Evolutionary conservation across 2,329 filamentous ascomycete genomes (phyloP).

Genomic region (Talaromyces sp.): DNA sequence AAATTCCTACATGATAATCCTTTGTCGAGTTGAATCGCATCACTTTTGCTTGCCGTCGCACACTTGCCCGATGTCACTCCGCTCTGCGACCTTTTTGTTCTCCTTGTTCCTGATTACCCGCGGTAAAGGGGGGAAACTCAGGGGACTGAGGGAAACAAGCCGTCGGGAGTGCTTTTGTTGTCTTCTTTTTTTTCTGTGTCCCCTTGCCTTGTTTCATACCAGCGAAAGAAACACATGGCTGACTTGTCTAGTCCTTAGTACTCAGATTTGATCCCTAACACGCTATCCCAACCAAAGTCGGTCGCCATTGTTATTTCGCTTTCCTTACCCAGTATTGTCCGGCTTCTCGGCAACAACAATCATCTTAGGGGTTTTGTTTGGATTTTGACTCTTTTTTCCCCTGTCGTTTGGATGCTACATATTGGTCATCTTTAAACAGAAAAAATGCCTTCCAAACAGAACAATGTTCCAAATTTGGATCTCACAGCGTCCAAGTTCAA

Average conservation of each 20-base stretch:
- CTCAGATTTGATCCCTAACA: not conserved
- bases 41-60: not conserved
- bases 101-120: not conserved
- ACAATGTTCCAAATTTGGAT: conserved; percentile 32
- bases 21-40: not conserved
- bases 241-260: not conserved
- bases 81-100: not conserved
- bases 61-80: not conserved
- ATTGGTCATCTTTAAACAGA: not conserved
- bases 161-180: not conserved
- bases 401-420: not conserved
- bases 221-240: not conserved
- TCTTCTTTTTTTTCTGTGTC: not conserved
- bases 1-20: not conserved
- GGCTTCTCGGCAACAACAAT: not conserved
- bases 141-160: not conserved
- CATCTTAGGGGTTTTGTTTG: not conserved
- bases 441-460: conserved; percentile 33
- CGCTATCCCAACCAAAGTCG: not conserved
- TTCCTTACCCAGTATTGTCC: not conserved
- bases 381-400: not conserved
- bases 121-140: not conserved
- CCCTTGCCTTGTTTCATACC: not conserved
- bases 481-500: conserved; percentile 28
- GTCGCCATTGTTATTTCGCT: not conserved